Base-by-base conservation (phyloP, 2,329 filamentous ascomycete genomes). In the Talaromyces sp. region DNA sequence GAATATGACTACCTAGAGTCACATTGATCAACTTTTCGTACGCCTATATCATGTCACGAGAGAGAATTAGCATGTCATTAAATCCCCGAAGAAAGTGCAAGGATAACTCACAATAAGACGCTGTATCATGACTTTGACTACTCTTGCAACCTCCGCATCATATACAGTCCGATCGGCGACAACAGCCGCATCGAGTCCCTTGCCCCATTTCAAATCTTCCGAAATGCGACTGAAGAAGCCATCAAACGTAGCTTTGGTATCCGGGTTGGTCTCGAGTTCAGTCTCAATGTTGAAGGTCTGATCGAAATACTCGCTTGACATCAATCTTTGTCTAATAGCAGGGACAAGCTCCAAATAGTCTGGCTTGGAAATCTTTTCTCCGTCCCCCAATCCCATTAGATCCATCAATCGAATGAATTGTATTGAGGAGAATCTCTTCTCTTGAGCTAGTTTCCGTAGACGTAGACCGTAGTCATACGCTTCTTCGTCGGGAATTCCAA, bases 141-240 rank as follows among this genome's bases (percentile, higher is more conserved):
- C 59, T 50, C 33, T 37, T 41, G 59, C 59, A 50, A 61, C 43
- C 43, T 61, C 59, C 43, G 33, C 43, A 6, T 61, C 59, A 19
- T 61, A 50, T 79, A 19, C 82, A 74, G 0, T 79, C 80, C 47
- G 76, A 79, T 72, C 83, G 84, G 63, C 31, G 43, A 47, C 31
- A 19, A 52, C 27, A 35, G 22, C 49, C 43, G 25, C 54, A 64
- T 60, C 25, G n/a, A 60, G 37, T 13, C 57, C 54, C 50, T 58
- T 22, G 8, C 35, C n/a, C 56, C 54, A 60, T 58, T 58, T 47
- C 19, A 64, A n/a, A 25, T 64, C 54, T 64, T 50, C 37, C 25
- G 72, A 39, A 86, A 70, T 64, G 86, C 85, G 0, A 80, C 83
- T 43, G 80, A 83, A 81, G 63, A 86, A 86, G 0, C 84, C 84